A percentile compares a stretch with the other conserved stretches of the same genome.
These are phyloP conservation scores for Spatholobus suberectus DNA, from an alignment of 306 rosid species.

Conservation along the genomic window DNA sequence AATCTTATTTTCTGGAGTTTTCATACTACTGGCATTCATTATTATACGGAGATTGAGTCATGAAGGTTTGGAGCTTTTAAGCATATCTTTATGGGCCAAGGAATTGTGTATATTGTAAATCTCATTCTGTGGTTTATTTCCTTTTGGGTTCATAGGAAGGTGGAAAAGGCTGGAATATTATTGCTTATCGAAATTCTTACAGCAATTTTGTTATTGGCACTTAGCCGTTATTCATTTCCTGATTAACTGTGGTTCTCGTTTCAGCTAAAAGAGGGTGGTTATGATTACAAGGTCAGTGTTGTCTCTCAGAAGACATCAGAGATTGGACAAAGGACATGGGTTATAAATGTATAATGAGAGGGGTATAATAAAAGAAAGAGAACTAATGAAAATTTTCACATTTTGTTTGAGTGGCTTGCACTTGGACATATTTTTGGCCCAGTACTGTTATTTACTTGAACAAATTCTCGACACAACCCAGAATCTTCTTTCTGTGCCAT, in stretches of 20 bases:
- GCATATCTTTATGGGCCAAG: not conserved
- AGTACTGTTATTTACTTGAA: conserved; percentile 24
- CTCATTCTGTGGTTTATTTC: not conserved
- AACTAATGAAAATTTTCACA: conserved; percentile 2
- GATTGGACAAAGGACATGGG: conserved; percentile 98
- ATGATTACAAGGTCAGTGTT: conserved; percentile 93
- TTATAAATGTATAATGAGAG: conserved; percentile 98
- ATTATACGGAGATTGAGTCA: not conserved
- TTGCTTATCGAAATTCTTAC: conserved; percentile 21
- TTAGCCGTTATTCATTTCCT: conserved; percentile 1
- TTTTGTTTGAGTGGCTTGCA: conserved; percentile 26
- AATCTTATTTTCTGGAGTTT: conserved; percentile 14
- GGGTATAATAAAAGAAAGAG: conserved; percentile 61
- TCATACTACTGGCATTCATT: not conserved
- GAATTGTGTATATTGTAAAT: not conserved
- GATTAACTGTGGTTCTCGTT: conserved; percentile 12
- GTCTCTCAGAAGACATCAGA: conserved; percentile 95
- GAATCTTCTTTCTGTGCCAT: not conserved
- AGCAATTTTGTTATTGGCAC: conserved; percentile 1
- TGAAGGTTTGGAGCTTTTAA: conserved; percentile 1
- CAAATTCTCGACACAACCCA: not conserved
- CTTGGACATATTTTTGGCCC: too few relatives aligned
- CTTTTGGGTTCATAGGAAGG: conserved; percentile 1
- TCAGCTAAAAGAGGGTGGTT: conserved; percentile 97
- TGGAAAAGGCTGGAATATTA: not conserved